A percentile compares a stretch with the other conserved stretches of the same genome.
Evolutionary conservation across 768 basidiomycete species (phyloP).

Genomic region (Polyporus arcularius): DNA sequence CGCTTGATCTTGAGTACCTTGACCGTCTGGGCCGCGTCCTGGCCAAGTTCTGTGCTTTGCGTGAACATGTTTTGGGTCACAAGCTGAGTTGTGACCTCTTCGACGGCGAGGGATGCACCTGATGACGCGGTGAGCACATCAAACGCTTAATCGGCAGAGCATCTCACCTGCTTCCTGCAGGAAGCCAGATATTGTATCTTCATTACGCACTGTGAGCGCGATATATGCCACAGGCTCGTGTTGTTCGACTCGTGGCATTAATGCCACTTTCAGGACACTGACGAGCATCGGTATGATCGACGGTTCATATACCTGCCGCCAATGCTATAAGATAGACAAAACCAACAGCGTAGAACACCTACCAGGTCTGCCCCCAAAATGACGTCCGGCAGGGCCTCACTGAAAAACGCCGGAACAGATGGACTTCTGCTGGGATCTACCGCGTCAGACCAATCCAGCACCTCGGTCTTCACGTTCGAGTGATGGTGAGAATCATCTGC

Average conservation of each 20-base stretch:
- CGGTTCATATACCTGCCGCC: slow-evolving; percentile 66
- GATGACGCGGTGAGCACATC: neutral
- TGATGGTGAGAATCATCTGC: slow-evolving; percentile 59
- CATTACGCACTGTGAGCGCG: slow-evolving; percentile 59
- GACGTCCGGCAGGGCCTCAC: slow-evolving; percentile 50
- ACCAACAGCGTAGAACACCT: slow-evolving; percentile 12
- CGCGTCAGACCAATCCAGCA: slow-evolving; percentile 71
- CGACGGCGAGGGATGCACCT: neutral
- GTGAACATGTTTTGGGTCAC: slow-evolving; percentile 10
- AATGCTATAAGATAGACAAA: neutral
- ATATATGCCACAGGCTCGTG: slow-evolving; percentile 36
- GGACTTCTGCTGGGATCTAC: slow-evolving; percentile 33
- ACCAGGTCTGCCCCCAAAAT: slow-evolving; percentile 76
- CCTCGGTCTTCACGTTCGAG: slow-evolving; percentile 42
- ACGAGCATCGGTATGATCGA: slow-evolving; percentile 58
- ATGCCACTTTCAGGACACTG: slow-evolving; percentile 40
- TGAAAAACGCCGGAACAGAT: slow-evolving; percentile 36
- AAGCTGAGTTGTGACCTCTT: neutral
- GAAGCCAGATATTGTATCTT: slow-evolving; percentile 52
- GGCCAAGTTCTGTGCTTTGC: slow-evolving; percentile 8
- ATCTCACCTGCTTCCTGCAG: slow-evolving; percentile 22
- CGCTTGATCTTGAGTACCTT: slow-evolving; percentile 1
- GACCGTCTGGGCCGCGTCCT: slow-evolving; percentile 3
- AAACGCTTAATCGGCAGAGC: neutral
- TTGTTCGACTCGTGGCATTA: slow-evolving; percentile 19